Percentiles rank a stretch among this genome's conserved stretches.
These are phyloP conservation scores for Vaccinium myrtillus DNA, from an alignment of 148 eudicot species.

Conservation along the genomic window DNA sequence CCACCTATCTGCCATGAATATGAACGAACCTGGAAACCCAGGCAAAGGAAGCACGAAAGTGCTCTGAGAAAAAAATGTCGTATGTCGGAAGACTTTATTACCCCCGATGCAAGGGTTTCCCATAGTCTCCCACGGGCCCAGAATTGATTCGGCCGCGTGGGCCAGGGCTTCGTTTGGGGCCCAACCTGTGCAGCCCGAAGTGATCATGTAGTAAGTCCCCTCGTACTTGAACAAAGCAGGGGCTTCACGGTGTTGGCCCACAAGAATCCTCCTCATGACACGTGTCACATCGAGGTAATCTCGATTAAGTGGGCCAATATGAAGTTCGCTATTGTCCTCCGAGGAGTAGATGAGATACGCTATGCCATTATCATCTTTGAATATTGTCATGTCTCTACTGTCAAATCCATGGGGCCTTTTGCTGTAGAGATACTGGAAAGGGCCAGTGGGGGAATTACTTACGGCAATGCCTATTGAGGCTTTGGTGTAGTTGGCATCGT, in stretches of 20 bases:
- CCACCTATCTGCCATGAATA: slow-evolving; percentile 98
- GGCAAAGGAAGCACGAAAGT: slow-evolving; percentile 84
- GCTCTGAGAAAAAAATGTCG: slow-evolving; percentile 88
- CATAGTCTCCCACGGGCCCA: slow-evolving; percentile 91
- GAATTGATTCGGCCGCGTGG: slow-evolving; percentile 72
- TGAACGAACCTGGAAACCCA: slow-evolving; percentile 57
- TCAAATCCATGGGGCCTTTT: slow-evolving; percentile 82
- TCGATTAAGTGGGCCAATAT: slow-evolving; percentile 71
- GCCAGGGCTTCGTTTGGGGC: slow-evolving; percentile 91
- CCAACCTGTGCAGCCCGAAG: slow-evolving; percentile 96
- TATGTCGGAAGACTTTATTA: slow-evolving; percentile 52
- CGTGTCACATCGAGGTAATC: slow-evolving; percentile 71
- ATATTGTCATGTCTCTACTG: slow-evolving; percentile 90
- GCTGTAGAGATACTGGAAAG: slow-evolving; percentile 80
- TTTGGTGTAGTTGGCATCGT: slow-evolving; percentile 84
- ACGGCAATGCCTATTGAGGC: slow-evolving; percentile 82
- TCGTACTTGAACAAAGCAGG: slow-evolving; percentile 86
- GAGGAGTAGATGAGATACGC: slow-evolving; percentile 93
- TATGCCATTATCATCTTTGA: slow-evolving; percentile 80
- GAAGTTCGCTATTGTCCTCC: slow-evolving; percentile 88
- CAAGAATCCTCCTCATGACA: slow-evolving; percentile 58
- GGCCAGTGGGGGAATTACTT: slow-evolving; percentile 73
- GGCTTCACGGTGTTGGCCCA: slow-evolving; percentile 84
- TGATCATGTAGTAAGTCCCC: slow-evolving; percentile 92
- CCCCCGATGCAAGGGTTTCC: slow-evolving; percentile 95